Evolutionary conservation across 176 grass and related monocot genomes (phyloP).

Genomic region (Urochloa ruziziensis): DNA sequence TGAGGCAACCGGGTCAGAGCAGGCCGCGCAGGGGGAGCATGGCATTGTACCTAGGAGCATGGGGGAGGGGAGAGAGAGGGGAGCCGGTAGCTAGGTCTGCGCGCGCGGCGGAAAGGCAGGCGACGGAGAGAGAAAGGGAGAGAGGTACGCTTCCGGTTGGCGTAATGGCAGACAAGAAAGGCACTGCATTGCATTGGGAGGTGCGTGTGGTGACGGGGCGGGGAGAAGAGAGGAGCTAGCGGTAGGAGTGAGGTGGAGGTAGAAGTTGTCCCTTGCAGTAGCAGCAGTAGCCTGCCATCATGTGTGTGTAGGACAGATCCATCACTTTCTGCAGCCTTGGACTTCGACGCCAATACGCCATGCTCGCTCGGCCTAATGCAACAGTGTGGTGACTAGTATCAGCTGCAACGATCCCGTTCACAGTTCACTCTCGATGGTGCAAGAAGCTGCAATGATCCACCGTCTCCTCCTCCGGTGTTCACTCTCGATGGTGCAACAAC

Average conservation of each 20-base stretch:
- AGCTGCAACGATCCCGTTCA: too few relatives aligned
- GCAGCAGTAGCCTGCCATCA: not conserved
- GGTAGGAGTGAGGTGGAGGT: not conserved
- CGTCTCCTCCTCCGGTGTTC: too few relatives aligned
- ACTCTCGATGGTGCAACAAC: too few relatives aligned
- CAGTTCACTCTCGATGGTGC: too few relatives aligned
- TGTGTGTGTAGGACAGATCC: not conserved
- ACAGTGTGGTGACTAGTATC: too few relatives aligned
- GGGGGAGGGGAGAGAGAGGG: too few relatives aligned
- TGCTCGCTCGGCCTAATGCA: too few relatives aligned
- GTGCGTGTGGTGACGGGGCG: not conserved
- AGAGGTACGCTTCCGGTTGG: conserved; percentile 27
- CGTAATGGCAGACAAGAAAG: conserved; percentile 62
- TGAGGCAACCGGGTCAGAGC: conserved; percentile 31
- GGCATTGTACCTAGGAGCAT: not conserved
- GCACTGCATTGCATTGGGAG: not conserved
- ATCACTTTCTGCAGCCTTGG: too few relatives aligned
- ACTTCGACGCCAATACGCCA: too few relatives aligned
- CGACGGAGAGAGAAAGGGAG: not conserved
- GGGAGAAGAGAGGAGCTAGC: too few relatives aligned
- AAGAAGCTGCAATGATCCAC: too few relatives aligned
- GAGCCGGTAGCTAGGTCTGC: not conserved
- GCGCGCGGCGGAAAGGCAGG: not conserved
- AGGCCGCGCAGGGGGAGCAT: not conserved
- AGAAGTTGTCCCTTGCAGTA: not conserved